Evolutionary conservation across 2,329 filamentous ascomycete genomes (phyloP).

Genomic region (Fusarium oligoseptatum): DNA sequence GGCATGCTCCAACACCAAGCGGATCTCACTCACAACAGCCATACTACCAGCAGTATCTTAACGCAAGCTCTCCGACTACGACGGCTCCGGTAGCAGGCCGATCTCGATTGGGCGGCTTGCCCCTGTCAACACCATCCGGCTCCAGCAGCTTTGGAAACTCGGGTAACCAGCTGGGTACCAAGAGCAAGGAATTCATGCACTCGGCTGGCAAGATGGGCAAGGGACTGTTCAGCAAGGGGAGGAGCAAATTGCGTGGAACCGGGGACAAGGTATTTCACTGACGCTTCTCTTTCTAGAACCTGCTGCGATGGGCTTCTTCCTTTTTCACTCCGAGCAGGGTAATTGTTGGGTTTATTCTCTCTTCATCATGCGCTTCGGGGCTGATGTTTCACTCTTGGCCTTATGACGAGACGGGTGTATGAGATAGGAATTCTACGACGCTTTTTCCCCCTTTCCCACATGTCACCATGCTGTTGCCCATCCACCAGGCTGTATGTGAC

Average conservation of each 20-base stretch:
- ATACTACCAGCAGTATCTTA: constrained; percentile 69
- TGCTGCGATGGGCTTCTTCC: constrained; percentile 47
- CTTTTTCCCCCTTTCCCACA: constrained; percentile 48
- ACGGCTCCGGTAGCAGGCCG: constrained; percentile 50
- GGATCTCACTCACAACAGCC: constrained; percentile 57
- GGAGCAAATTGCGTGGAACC: constrained; percentile 80
- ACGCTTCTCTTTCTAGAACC: constrained; percentile 55
- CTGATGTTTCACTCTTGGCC: constrained; percentile 49
- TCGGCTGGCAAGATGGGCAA: constrained; percentile 91
- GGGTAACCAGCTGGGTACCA: constrained; percentile 77
- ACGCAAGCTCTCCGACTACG: constrained; percentile 54
- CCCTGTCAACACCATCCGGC: constrained; percentile 56
- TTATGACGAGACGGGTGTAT: constrained; percentile 54
- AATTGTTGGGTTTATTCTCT: constrained; percentile 48
- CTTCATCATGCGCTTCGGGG: constrained; percentile 48
- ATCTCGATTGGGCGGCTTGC: constrained; percentile 52
- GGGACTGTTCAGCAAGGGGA: constrained; percentile 90
- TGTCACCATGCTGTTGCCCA: constrained; percentile 47
- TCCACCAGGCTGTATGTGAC: constrained; percentile 45
- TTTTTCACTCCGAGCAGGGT: constrained; percentile 41
- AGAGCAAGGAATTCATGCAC: constrained; percentile 90
- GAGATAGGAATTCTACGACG: constrained; percentile 59
- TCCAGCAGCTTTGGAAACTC: constrained; percentile 65
- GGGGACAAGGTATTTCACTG: constrained; percentile 91
- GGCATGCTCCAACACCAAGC: constrained; percentile 38